Evolutionary conservation across 805 yeast genomes (phyloP), one percentile per base, ranked within the genome.

Genomic region (Candida ipomoeae): DNA sequence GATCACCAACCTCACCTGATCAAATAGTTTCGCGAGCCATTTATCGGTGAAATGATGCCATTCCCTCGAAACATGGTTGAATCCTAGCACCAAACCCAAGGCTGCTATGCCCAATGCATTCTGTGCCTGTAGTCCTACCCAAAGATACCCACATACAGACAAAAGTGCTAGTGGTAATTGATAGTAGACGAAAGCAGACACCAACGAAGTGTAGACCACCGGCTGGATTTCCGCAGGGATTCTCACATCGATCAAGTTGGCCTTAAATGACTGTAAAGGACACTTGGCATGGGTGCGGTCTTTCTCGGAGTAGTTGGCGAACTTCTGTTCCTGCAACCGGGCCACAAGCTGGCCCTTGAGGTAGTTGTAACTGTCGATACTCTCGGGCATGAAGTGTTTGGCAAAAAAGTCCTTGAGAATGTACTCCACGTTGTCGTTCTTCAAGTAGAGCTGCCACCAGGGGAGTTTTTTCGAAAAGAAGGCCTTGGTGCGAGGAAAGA

Each of bases 361-460:
- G 49, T 62, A 70, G 51, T 68, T 71, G 51, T 68, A 73, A 32
- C 61, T 57, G 47, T 71, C 76, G 36, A 73, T 70, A 49, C 77
- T 71, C 23, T 62, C 53, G 47, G 54, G 59, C 76, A 73, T 71
- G 57, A 73, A 73, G 34, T 64, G 56, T 7, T 55, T 44, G 40
- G 51, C 61, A 51, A 73, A 67, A 55, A 51, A 71, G 49, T 73
- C 78, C 50, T 73, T 73, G 40, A 73, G 53, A 36, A 65, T 68
- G 50, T 73, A 73, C 56, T 71, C 77, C 20, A 73, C 71, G 53
- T 73, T 73, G 46, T 73, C 78, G 52, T 73, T 73, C 43, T 64
- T 65, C 49, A 59, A 61, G 55, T 73, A 73, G n/a, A 73, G 56
- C 54, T 62, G 71, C 74, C 75, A 73, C 77, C 77, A 73, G 15